Base-by-base conservation (phyloP, 1,139 yeast species). In the Geotrichum restrictum region DNA sequence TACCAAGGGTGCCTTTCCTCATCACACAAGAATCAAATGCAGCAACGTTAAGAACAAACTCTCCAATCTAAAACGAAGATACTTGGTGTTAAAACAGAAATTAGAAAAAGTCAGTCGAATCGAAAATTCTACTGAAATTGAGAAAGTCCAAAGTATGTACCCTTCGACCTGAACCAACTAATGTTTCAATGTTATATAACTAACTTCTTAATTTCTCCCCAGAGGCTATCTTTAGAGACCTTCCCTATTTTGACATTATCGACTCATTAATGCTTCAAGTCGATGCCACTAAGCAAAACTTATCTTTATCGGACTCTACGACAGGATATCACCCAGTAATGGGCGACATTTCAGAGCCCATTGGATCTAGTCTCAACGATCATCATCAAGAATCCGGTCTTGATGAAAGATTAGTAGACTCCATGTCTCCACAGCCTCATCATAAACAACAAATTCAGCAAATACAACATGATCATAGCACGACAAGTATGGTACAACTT, bases 1-100 rank as follows among this genome's bases (percentile, higher is more conserved):
- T 10, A 48, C 52, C 3, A 38, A 36, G n/a, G 52, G 52, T 11
- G 45, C 48, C 2, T 48, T 48, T 27, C 52, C 52, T 10, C 41
- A 48, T 19, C 52, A 48, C 34, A 10, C 38, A 6, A 21, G 52
- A 14, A 48, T 48, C 13, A 48, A 43, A 29, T 31, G 33, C 45
- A 48, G 52, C 34, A 48, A 42, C 48, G 52, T 48, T 18, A 48
- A 40, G 22, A 48, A 48, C 27, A 48, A 48, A n/a, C 43, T 48
- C 13, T 48, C 52, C 1, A 48, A 48, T 22, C 40, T 48, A 16
- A 48, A 43, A 29, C 29, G 52, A 43, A 19, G 52, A 10, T 48
- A 48, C 38, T 38, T 42, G 3, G 36, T 42, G 18, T 27, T 48
- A 13, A 48, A 48, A 21, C 43, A 31, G 13, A 43, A 48, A 29